Evolutionary conservation across 768 basidiomycete genomes (phyloP).

Genomic region (Leccinum truebloodii): DNA sequence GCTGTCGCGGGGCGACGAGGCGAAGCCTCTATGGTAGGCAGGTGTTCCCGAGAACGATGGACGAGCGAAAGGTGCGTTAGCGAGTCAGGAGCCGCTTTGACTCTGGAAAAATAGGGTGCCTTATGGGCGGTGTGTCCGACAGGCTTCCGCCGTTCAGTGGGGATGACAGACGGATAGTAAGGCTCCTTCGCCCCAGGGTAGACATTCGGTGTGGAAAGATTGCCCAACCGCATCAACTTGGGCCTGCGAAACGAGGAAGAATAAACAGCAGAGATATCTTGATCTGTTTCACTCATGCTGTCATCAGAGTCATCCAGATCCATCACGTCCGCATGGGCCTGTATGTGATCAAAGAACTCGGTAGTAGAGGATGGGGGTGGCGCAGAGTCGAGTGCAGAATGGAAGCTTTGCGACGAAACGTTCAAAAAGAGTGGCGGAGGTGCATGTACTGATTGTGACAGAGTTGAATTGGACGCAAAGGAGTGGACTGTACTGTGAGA

Average conservation of each 20-base stretch:
- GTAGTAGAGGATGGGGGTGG: slow-evolving; percentile 66
- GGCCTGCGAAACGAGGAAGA: slow-evolving; percentile 33
- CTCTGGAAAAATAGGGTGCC: slow-evolving; percentile 48
- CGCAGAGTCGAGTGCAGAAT: slow-evolving; percentile 55
- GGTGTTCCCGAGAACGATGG: slow-evolving; percentile 46
- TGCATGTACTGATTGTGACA: slow-evolving; percentile 20
- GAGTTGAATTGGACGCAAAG: slow-evolving; percentile 30
- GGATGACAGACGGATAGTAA: slow-evolving; percentile 34
- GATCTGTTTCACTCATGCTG: slow-evolving; percentile 40
- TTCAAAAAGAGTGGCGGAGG: slow-evolving; percentile 39
- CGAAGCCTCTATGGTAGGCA: slow-evolving; percentile 20
- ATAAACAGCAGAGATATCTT: slow-evolving; percentile 35
- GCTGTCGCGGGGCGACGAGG: slow-evolving; percentile 19
- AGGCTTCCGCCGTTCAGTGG: slow-evolving; percentile 45
- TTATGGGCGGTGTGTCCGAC: slow-evolving; percentile 51
- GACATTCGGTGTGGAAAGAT: slow-evolving; percentile 69
- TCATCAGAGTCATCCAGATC: slow-evolving; percentile 65
- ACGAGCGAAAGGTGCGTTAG: slow-evolving; percentile 33
- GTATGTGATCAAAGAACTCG: slow-evolving; percentile 76
- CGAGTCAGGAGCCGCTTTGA: slow-evolving; percentile 37
- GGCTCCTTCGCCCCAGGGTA: slow-evolving; percentile 42
- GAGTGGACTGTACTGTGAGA: slow-evolving; percentile 35
- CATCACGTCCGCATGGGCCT: slow-evolving; percentile 71
- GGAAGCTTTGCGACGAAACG: slow-evolving; percentile 45
- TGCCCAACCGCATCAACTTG: slow-evolving; percentile 63